These are phyloP conservation scores for Boeremia exigua DNA, from an alignment of 2,329 filamentous ascomycete genomes.

Conservation along the genomic window DNA sequence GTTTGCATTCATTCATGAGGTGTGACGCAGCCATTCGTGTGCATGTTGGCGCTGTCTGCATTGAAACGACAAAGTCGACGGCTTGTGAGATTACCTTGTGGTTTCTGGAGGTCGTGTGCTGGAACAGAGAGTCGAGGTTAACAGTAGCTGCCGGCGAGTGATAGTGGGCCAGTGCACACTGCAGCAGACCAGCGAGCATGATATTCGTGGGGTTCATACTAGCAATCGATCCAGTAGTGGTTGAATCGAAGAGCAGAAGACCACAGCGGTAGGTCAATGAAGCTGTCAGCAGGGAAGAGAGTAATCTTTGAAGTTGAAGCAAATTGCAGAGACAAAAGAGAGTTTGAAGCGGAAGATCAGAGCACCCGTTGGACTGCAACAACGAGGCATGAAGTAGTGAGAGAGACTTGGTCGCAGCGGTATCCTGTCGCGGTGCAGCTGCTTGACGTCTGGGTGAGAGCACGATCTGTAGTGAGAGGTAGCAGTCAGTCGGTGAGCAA, in stretches of 20 bases:
- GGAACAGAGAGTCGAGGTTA: constrained; percentile 29
- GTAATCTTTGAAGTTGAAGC: neutral
- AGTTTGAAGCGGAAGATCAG: neutral
- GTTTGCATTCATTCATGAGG: constrained; percentile 61
- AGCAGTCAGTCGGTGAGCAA: constrained; percentile 17
- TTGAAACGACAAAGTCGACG: constrained; percentile 30
- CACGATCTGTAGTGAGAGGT: constrained; percentile 16
- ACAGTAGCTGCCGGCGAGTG: constrained; percentile 23
- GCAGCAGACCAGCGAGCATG: neutral
- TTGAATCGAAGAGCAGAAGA: neutral
- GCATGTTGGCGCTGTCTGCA: constrained; percentile 50
- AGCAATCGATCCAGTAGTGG: neutral
- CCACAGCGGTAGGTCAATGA: neutral
- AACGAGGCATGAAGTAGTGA: constrained; percentile 10
- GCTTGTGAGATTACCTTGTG: constrained; percentile 32
- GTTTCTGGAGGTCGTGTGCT: constrained; percentile 30
- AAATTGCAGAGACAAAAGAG: neutral
- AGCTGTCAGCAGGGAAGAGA: neutral
- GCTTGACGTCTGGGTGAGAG: constrained; percentile 22
- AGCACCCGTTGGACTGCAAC: neutral
- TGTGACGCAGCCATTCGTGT: constrained; percentile 59
- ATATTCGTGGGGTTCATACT: constrained; percentile 2
- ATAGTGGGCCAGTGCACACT: constrained; percentile 12
- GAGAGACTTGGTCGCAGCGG: constrained; percentile 3
- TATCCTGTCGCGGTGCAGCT: constrained; percentile 5